A percentile compares a stretch with the other conserved stretches of the same genome.
Evolutionary conservation across 2,329 filamentous ascomycete species (phyloP).

Genomic region (Erysiphe neolycopersici): DNA sequence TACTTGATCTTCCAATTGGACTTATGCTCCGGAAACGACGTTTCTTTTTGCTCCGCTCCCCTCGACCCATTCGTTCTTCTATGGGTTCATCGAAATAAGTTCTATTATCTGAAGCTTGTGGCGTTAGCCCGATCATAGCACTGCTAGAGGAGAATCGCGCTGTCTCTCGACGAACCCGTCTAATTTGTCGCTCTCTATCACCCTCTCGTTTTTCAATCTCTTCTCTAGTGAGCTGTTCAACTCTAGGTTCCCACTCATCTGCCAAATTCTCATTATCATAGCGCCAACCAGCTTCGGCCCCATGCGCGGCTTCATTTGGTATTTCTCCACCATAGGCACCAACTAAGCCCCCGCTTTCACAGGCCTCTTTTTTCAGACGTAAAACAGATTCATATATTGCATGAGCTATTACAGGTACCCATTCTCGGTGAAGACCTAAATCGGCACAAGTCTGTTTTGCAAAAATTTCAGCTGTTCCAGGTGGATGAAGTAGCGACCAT

Average conservation of each 20-base stretch:
- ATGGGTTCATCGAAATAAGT: constrained; percentile 24
- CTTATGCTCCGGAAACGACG: constrained; percentile 70
- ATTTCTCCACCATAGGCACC: constrained; percentile 46
- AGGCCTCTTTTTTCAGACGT: constrained; percentile 84
- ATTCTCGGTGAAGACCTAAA: constrained; percentile 69
- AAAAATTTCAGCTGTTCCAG: constrained; percentile 76
- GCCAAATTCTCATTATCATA: constrained; percentile 81
- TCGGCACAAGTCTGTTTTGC: constrained; percentile 83
- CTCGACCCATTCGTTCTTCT: constrained; percentile 70
- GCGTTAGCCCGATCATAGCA: constrained; percentile 32
- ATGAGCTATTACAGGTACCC: constrained; percentile 81
- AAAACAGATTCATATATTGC: constrained; percentile 91
- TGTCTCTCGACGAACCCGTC: constrained; percentile 67
- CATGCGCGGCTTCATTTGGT: constrained; percentile 67
- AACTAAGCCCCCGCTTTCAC: constrained; percentile 73
- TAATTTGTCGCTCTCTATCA: constrained; percentile 73
- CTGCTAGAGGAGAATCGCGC: constrained; percentile 72
- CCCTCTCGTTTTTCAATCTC: constrained; percentile 95
- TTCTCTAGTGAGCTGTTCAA: constrained; percentile 58
- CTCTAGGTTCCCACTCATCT: constrained; percentile 60
- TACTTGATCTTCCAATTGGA: constrained; percentile 41
- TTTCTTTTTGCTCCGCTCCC: constrained; percentile 90
- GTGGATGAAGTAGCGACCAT: constrained; percentile 81
- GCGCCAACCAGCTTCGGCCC: constrained; percentile 70
- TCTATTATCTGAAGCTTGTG: constrained; percentile 22